Conservation (phyloP, 106 monocot species). For the Ottelia alismoides region DNA sequence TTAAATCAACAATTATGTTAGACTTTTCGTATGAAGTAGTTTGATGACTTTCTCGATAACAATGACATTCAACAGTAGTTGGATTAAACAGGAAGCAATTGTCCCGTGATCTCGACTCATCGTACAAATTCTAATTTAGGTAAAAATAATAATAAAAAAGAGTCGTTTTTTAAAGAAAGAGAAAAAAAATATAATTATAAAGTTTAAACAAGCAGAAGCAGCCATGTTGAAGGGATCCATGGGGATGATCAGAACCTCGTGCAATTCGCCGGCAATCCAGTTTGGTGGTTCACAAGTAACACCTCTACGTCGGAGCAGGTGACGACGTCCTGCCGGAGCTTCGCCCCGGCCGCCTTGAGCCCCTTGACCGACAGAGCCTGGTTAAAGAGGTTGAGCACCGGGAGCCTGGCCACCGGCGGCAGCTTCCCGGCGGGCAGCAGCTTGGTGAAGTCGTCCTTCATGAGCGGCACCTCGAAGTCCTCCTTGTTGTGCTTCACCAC, state of each 20-base stretch:
- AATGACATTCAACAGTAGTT: too few relatives aligned
- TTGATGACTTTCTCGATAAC: too few relatives aligned
- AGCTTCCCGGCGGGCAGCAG: conserved; percentile 64
- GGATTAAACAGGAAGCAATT: too few relatives aligned
- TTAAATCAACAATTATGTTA: too few relatives aligned
- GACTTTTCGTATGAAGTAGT: too few relatives aligned
- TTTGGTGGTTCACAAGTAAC: conserved; percentile 56
- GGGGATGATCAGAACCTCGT: conserved; percentile 30
- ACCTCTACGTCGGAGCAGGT: conserved; percentile 37
- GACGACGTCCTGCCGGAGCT: conserved; percentile 76
- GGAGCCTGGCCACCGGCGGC: conserved; percentile 68
- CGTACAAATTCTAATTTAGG: too few relatives aligned
- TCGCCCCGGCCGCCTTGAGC: conserved; percentile 82
- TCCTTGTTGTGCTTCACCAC: conserved; percentile 62
- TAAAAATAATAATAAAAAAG: too few relatives aligned
- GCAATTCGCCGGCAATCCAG: conserved; percentile 85
- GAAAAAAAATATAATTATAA: too few relatives aligned
- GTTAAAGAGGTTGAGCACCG: conserved; percentile 85
- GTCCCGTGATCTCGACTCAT: too few relatives aligned
- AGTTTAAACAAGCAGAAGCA: too few relatives aligned
- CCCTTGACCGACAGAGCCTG: conserved; percentile 66
- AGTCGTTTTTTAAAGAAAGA: too few relatives aligned
- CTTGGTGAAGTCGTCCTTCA: conserved; percentile 65
- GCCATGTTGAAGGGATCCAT: too few relatives aligned
- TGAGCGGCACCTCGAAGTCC: conserved; percentile 92